Base-by-base conservation (phyloP, 257 asterid genomes). In the Nicotiana benthamiana region DNA sequence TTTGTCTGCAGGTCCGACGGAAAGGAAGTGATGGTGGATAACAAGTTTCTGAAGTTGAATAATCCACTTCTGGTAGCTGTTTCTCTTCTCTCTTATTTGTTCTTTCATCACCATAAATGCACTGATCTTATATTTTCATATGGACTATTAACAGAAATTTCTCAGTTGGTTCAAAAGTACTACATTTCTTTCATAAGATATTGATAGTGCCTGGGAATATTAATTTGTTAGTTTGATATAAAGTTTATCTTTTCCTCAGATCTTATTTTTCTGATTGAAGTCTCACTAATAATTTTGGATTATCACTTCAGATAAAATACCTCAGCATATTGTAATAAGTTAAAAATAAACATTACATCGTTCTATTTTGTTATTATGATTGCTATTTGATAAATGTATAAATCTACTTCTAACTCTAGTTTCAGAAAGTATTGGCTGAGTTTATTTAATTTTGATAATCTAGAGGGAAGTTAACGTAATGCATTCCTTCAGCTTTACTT, bases 11-110 rank as follows among this genome's bases (percentile, higher is more conserved):
- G 99, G 92, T 84, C 95, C 57, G 98, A 95, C 83, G 99, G 99
- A 79, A 91, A 87, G 83, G 93, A 87, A 87, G 87, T 90, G 34
- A 86, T 87, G 7, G 98, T 95, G 89, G 97, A 93, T 79, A 95
- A 93, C 93, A 93, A 91, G 77, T 95, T 88, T 85, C 90, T 95
- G 86, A 95, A 95, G 89, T 90, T 92, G 57, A 86, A 95, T 82
- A 82, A 93, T 85, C 99, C 99, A 4, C 91, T 87, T 77, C 83
- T 95, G 91, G 99, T 89, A 88, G 87, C 90, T 81, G 9, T 56
- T 64, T 52, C 5, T 8, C 70, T 75, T 64, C 53, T 52, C 54
- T 74, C 16, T 27, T 54, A 2, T 77, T 1, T 54, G 20, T 28
- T 77, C 75, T 26, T 59, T 54, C 43, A 32, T 27, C 16, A 28